Conservation (phyloP, 306 rosid genomes). For the Vicia villosa region DNA sequence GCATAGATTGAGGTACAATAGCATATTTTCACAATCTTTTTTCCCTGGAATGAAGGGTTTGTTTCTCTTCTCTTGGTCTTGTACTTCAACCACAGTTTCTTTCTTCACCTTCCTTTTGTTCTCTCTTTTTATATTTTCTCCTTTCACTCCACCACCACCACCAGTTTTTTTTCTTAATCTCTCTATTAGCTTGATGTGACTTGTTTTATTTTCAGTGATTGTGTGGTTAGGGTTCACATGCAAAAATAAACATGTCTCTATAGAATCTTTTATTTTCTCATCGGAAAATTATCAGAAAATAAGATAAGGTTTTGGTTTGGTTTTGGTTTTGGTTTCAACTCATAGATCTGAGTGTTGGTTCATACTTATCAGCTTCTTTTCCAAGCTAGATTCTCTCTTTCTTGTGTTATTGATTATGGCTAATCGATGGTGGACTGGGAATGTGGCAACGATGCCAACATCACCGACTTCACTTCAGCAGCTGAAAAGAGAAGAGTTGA, state of each 20-base stretch:
- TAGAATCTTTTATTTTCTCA: not conserved
- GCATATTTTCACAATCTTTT: not conserved
- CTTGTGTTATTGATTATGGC: not conserved
- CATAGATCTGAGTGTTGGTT: constrained; percentile 30
- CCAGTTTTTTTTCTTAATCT: not conserved
- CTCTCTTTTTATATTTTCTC: not conserved
- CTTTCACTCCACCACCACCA: not conserved
- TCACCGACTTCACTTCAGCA: constrained; percentile 59
- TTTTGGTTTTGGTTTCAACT: not conserved
- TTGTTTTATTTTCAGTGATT: constrained; percentile 22
- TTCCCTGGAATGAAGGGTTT: not conserved
- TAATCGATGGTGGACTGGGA: constrained; percentile 87
- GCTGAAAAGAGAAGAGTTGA: constrained; percentile 53
- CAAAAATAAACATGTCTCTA: constrained; percentile 25
- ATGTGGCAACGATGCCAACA: constrained; percentile 54
- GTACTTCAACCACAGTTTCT: not conserved
- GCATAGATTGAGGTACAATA: constrained; percentile 8
- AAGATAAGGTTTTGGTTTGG: not conserved
- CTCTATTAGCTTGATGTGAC: constrained; percentile 49
- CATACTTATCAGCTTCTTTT: not conserved
- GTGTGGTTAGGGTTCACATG: constrained; percentile 66
- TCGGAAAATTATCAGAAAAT: not conserved
- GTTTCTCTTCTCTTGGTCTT: not conserved
- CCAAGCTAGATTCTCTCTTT: not conserved
- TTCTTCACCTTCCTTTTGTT: not conserved